Percentiles rank a stretch among this genome's conserved stretches.
Evolutionary conservation across 495 filamentous ascomycete genomes (phyloP).

Genomic region (Daldinia grandis): DNA sequence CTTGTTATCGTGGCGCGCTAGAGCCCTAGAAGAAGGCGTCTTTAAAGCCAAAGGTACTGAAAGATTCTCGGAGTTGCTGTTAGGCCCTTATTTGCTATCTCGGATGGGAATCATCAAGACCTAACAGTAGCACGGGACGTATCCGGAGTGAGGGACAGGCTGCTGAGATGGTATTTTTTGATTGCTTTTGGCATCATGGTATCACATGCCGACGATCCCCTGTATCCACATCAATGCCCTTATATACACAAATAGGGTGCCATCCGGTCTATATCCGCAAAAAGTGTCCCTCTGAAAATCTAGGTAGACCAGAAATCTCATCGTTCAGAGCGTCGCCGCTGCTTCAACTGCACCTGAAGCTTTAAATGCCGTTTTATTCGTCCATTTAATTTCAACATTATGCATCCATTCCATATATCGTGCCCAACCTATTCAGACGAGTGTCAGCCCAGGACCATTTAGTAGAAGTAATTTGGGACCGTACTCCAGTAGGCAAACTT

Average conservation of each 20-base stretch:
- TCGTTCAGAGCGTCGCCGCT: constrained; percentile 70
- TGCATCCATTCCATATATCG: constrained; percentile 68
- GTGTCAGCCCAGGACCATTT: constrained; percentile 8
- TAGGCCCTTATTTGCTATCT: constrained; percentile 5
- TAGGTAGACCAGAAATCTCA: constrained; percentile 3
- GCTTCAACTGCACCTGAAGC: constrained; percentile 74
- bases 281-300: constrained; percentile 6
- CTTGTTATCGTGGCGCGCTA: constrained; percentile 16
- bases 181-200: not conserved
- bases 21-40: not conserved
- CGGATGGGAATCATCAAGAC: not conserved
- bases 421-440: constrained; percentile 56
- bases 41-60: constrained; percentile 6
- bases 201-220: constrained; percentile 4
- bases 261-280: constrained; percentile 14
- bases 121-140: not conserved
- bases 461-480: constrained; percentile 34
- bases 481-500: constrained; percentile 96
- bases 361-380: constrained; percentile 65
- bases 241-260: constrained; percentile 33
- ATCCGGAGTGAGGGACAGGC: constrained; percentile 1
- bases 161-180: not conserved
- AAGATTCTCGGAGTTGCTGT: not conserved
- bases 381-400: constrained; percentile 61
- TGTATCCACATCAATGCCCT: constrained; percentile 11